Conservation (phyloP, 129 eudicot genomes). For the Arctium minus region DNA sequence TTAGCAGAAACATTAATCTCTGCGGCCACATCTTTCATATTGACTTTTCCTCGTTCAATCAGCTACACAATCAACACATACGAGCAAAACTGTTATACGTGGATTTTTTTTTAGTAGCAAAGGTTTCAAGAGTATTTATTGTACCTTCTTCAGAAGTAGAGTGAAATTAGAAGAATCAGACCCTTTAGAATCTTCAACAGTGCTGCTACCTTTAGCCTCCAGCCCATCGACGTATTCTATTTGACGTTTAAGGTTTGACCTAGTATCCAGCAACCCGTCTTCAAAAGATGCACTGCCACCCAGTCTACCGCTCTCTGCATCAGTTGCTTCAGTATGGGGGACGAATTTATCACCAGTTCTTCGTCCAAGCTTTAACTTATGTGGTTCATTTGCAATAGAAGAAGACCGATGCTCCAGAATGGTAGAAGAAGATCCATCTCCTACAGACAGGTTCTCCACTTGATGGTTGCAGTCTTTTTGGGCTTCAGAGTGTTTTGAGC, state of each 20-base stretch:
- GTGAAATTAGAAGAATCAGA: constrained; percentile 39
- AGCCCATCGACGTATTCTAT: constrained; percentile 35
- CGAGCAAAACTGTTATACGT: background rate
- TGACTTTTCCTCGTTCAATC: constrained; percentile 65
- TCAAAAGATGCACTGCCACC: constrained; percentile 31
- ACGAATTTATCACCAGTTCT: constrained; percentile 38
- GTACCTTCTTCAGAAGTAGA: constrained; percentile 69
- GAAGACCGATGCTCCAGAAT: constrained; percentile 7
- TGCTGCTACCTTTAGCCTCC: constrained; percentile 30
- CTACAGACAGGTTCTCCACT: constrained; percentile 23
- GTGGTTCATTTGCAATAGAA: constrained; percentile 11
- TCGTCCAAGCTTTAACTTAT: constrained; percentile 34
- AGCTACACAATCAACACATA: constrained; percentile 40
- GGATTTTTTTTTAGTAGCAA: background rate
- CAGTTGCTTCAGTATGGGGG: constrained; percentile 24
- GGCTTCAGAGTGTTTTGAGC: constrained; percentile 73
- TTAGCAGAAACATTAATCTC: constrained; percentile 68
- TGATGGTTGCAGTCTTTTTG: constrained; percentile 28
- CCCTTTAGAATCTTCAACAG: constrained; percentile 37
- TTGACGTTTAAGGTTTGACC: constrained; percentile 33
- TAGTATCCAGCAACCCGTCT: constrained; percentile 30
- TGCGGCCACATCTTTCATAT: constrained; percentile 63
- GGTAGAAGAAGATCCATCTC: constrained; percentile 27
- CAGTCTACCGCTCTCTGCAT: constrained; percentile 23
- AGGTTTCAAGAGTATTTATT: background rate